Base-by-base conservation (phyloP, 2,329 filamentous ascomycete species). In the Aspergillus glaucus region DNA sequence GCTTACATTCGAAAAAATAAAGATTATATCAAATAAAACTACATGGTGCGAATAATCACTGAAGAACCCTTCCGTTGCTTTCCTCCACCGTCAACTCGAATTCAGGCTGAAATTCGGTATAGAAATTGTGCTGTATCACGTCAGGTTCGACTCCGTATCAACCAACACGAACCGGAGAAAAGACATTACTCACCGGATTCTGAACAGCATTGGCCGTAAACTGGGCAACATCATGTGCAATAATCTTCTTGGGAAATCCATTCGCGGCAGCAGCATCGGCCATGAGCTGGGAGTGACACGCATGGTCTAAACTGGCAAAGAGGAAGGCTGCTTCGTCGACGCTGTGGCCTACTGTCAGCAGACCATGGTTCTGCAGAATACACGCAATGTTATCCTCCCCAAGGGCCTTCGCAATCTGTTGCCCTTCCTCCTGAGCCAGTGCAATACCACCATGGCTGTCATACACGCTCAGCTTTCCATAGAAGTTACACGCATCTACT, bases 331-430 rank as follows among this genome's bases (percentile, higher is more conserved):
- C 66, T 47, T 75, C 53, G 61, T 72, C 69, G 24, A 72, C 68
- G 1, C 69, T 72, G 34, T 57, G 59, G 17, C 69, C 69, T 8
- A 69, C 66, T 6, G 69, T 72, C 40, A 72, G 52, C 34, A 72
- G 59, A 22, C 69, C 69, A 44, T 72, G 69, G 47, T 72, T 72
- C 50, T 71, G 67, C 19, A 72, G 49, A 43, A 72, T 67, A 45
- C 65, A 68, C 9, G 67, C 69, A 46, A 71, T 67, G 34, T 69
- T 72, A 36, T 70, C 62, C 49, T 66, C 60, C 5, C 69, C 69
- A 14, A 72, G 56, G 0, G 68, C 67, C 21, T 58, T 54, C 0
- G 69, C 68, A 49, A 72, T 71, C 22, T 65, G 58, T 24, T 53
- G 53, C 2, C 69, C 69, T 49, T 72, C 69, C 9, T 72, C 69